Evolutionary conservation across 352 stramenopile genomes (phyloP), one percentile per base, ranked within the genome.

Genomic region (Elongisporangium prolatum): DNA sequence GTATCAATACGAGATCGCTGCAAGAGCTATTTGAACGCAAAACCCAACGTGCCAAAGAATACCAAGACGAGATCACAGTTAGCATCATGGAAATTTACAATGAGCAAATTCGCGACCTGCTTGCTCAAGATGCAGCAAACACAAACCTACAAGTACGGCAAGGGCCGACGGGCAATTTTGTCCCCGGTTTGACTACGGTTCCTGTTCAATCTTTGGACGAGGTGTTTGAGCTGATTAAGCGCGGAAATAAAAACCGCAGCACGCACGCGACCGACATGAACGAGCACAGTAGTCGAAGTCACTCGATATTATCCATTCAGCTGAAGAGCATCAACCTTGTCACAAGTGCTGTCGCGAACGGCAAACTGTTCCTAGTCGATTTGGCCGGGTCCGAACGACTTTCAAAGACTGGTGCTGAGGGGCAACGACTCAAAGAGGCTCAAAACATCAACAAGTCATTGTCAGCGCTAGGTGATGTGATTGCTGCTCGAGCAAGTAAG

Each of bases 41-140:
- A 61, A 61, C 58, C 1, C 65, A 81, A 14, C 86, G 86, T 17
- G 57, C 65, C 2, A 83, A 91, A 21, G 88, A 96, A 52, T 88
- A 81, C 52, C 73, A 90, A 40, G 92, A 97, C 60, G 77, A 90
- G 28, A 75, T 97, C 59, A 88, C 80, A 0, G 86, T 98, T 22
- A 96, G 84, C 58, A 86, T 99, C 57, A 86, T 98, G 59, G 96
- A 99, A 74, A 98, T 99, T 25, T 97, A 98, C 74, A 98, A 99
- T 64, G 95, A 99, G 64, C 89, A 96, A 60, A 89, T 99, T 47
- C 82, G 88, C 44, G 95, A 99, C 79, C 74, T 98, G 37, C 62
- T 98, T 7, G 83, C 89, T 1, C 91, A 84, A 47, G 84, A 95
- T 50, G 82, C 82, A 34, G 74, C 77, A 2, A 92, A 64, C 50